Percentiles rank a stretch among this genome's conserved stretches.
These are phyloP conservation scores for Penicillium sp. DNA, from an alignment of 2,329 filamentous ascomycete species.

Conservation along the genomic window DNA sequence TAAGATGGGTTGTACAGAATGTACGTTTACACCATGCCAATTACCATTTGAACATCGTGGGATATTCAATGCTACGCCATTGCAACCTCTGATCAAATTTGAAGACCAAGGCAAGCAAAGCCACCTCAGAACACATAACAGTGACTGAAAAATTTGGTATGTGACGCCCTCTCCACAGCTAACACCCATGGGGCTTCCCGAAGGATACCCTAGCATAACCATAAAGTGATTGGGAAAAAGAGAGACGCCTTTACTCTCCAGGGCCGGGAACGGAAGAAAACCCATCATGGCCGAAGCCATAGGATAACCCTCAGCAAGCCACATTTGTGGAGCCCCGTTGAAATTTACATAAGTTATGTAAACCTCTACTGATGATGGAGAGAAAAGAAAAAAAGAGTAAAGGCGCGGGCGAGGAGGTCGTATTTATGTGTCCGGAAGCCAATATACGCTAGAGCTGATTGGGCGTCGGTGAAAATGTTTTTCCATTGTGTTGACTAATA, in stretches of 20 bases:
- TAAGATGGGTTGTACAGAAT: background rate
- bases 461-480: slow-evolving; percentile 9
- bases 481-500: slow-evolving; percentile 5
- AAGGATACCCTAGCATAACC: slow-evolving; percentile 38
- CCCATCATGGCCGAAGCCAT: slow-evolving; percentile 36
- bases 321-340: slow-evolving; percentile 41
- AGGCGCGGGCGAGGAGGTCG: slow-evolving; percentile 8
- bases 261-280: slow-evolving; percentile 46
- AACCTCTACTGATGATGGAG: slow-evolving; percentile 47
- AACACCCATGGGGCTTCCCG: slow-evolving; percentile 35
- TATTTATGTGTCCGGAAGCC: slow-evolving; percentile 25
- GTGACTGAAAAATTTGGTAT: slow-evolving; percentile 23
- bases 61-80: background rate
- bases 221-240: slow-evolving; percentile 40
- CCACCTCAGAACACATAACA: background rate
- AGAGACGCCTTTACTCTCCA: slow-evolving; percentile 37
- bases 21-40: background rate
- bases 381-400: slow-evolving; percentile 33
- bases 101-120: background rate
- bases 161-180: slow-evolving; percentile 44
- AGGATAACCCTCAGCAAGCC: slow-evolving; percentile 46
- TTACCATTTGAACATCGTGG: background rate
- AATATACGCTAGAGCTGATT: slow-evolving; percentile 20
- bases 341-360: slow-evolving; percentile 44
- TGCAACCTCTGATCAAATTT: background rate